These are phyloP conservation scores for Santalum album DNA, from an alignment of 164 flowering plant genomes.

Conservation along the genomic window DNA sequence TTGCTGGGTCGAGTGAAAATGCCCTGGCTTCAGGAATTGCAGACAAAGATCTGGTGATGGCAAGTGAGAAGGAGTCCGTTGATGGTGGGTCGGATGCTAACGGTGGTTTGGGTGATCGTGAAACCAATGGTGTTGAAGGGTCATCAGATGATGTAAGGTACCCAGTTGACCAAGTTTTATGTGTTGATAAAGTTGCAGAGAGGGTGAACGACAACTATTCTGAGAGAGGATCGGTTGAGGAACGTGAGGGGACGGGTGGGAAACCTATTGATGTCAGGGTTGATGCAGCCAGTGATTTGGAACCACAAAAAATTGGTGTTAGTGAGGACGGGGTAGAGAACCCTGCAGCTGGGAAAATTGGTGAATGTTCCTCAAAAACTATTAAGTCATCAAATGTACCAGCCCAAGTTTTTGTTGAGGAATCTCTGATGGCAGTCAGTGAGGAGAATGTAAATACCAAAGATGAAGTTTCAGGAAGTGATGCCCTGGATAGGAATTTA, in stretches of 20 bases:
- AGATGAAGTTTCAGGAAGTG: not conserved
- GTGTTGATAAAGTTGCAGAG: not conserved
- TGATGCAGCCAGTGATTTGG: not conserved
- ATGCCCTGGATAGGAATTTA: not conserved
- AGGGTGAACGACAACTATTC: not conserved
- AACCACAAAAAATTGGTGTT: not conserved
- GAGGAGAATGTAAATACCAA: not conserved
- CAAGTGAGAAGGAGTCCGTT: not conserved
- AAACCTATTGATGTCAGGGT: not conserved
- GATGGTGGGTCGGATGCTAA: not conserved
- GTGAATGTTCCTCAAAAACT: not conserved
- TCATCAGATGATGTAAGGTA: not conserved
- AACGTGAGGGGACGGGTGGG: not conserved
- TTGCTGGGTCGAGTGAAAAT: not conserved
- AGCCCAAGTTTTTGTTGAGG: constrained; percentile 2
- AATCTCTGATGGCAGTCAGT: not conserved
- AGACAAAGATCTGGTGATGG: not conserved
- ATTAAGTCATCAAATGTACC: constrained; percentile 1
- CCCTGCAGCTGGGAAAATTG: constrained; percentile 3
- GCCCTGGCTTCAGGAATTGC: not conserved
- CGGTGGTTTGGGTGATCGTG: not conserved
- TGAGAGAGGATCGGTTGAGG: not conserved
- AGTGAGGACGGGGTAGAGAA: not conserved
- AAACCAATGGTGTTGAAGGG: not conserved
- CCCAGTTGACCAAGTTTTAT: not conserved